Evolutionary conservation across 108 stramenopile genomes (phyloP).

Genomic region (Cafeteria roenbergensis): DNA sequence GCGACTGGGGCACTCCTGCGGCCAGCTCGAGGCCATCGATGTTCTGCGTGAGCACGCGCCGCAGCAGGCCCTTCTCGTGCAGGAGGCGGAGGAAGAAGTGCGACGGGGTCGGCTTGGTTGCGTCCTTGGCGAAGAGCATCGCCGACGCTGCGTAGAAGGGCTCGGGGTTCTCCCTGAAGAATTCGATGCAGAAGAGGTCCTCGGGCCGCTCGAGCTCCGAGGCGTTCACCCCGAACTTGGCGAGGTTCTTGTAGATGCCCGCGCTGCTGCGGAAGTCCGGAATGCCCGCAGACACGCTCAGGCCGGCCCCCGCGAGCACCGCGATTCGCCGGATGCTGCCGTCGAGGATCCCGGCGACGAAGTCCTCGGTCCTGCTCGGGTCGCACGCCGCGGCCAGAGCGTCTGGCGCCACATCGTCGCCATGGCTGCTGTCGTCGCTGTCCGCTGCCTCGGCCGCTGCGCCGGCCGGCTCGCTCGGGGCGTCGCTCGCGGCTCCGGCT

Average conservation of each 20-base stretch:
- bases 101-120: conserved; percentile 64
- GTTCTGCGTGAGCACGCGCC: conserved; percentile 71
- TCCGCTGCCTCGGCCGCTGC: too few species aligned
- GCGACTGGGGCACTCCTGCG: conserved; percentile 61
- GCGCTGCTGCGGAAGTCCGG: conserved; percentile 80
- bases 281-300: conserved; percentile 66
- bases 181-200: conserved; percentile 74
- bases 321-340: too few species aligned
- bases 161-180: conserved; percentile 37
- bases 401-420: too few species aligned
- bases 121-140: conserved; percentile 69
- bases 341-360: too few species aligned
- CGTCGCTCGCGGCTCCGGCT: too few species aligned
- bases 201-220: conserved; percentile 73
- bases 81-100: conserved; percentile 72
- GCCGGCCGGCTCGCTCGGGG: too few species aligned
- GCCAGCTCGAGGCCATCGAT: conserved; percentile 75
- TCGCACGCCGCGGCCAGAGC: too few species aligned
- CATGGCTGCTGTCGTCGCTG: too few species aligned
- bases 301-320: conserved; percentile 42
- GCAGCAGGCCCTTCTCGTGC: conserved; percentile 55
- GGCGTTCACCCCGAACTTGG: conserved; percentile 71
- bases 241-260: conserved; percentile 72
- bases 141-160: conserved; percentile 30
- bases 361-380: too few species aligned